A percentile compares a stretch with the other conserved stretches of the same genome.
Evolutionary conservation across 2,329 filamentous ascomycete genomes (phyloP).

Genomic region (Colletotrichum chrysophilum): DNA sequence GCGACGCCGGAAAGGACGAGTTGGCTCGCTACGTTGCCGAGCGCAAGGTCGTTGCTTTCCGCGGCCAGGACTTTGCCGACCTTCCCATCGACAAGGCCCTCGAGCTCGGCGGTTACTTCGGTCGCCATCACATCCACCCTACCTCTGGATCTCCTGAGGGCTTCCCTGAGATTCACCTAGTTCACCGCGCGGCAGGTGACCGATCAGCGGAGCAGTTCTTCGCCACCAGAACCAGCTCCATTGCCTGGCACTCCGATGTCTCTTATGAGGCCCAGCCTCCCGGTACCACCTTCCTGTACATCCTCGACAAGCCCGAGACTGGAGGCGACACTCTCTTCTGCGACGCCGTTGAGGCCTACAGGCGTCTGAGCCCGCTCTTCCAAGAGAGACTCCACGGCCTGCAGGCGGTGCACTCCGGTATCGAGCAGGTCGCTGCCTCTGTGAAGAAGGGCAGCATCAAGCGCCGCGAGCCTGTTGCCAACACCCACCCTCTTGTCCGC

Average conservation of each 20-base stretch:
- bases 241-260: slow-evolving; percentile 90
- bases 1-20: slow-evolving; percentile 67
- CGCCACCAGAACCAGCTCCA: slow-evolving; percentile 72
- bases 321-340: slow-evolving; percentile 88
- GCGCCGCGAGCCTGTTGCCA: slow-evolving; percentile 19
- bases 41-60: slow-evolving; percentile 71
- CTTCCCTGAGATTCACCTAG: slow-evolving; percentile 70
- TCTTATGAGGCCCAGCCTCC: slow-evolving; percentile 89
- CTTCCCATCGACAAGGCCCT: slow-evolving; percentile 67
- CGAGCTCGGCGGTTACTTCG: slow-evolving; percentile 71
- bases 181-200: slow-evolving; percentile 65
- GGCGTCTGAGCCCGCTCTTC: slow-evolving; percentile 79
- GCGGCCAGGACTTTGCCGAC: slow-evolving; percentile 68
- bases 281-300: slow-evolving; percentile 87
- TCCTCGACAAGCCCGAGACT: slow-evolving; percentile 79
- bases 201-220: slow-evolving; percentile 64
- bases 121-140: slow-evolving; percentile 74
- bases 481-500: slow-evolving; percentile 15
- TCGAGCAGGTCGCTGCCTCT: slow-evolving; percentile 17
- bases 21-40: slow-evolving; percentile 69
- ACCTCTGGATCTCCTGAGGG: slow-evolving; percentile 72
- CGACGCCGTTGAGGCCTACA: slow-evolving; percentile 82
- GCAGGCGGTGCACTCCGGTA: slow-evolving; percentile 17
- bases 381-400: slow-evolving; percentile 51
- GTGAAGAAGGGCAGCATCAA: slow-evolving; percentile 21